Evolutionary conservation across 2,329 filamentous ascomycete species (phyloP), one percentile per base, ranked within the genome.

Genomic region (Aureobasidium sp.): DNA sequence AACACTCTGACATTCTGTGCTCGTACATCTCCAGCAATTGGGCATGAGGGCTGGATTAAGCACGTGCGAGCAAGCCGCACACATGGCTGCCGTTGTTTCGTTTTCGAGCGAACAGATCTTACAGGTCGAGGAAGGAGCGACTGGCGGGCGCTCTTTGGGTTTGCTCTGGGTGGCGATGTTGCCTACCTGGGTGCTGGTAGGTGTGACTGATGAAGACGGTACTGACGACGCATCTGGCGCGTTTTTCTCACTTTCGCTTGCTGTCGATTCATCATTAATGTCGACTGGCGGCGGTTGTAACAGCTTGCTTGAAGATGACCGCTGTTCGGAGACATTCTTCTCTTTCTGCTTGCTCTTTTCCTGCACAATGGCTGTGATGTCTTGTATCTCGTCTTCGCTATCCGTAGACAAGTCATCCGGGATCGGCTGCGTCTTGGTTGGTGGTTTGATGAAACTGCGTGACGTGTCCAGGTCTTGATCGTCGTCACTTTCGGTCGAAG

Each of bases 31-130:
- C 89, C 90, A 93, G n/a, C 81, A 74, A 21, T 77, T 74, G 0
- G 79, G 74, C 48, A 86, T 78, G 54, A 80, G 79, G 0, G 74
- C 69, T 0, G 78, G 74, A 48, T 82, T 78, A 2, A 93, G 74
- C 1, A 92, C 88, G 65, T 93, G 84, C 29, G 85, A 81, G 71
- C 90, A 94, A 59, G 86, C 80, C 8, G 73, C 74, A 71, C 90
- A 94, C 4, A 83, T 88, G 2, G 84, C 73, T 8, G 82, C 76
- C 9, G 70, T 68, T 0, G 69, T 51, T 6, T 79, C 75, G 69
- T 91, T 92, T 55, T 76, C 75, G 55, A 88, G 82, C 0, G 89
- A 91, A 72, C 90, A 95, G 60, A 88, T 77, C 0, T 80, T 75
- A 68, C 89, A 89, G 16, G 51, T 59, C 0, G 49, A 39, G 13